Evolutionary conservation across 352 stramenopile species (phyloP), one percentile per base, ranked within the genome.

Genomic region (Phytophthora aleatoria): DNA sequence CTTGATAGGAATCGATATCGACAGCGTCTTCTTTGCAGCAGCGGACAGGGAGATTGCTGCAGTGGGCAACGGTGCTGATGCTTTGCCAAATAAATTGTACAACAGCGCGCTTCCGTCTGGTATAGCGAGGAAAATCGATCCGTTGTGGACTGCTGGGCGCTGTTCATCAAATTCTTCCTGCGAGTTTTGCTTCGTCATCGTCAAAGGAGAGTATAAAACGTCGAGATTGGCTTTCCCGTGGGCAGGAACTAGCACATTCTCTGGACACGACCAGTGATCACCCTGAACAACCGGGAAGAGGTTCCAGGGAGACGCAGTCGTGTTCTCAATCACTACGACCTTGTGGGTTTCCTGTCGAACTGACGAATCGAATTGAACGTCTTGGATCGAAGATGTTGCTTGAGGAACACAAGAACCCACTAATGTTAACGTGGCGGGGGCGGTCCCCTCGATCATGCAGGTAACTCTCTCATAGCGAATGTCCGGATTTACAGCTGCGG

Each of bases 101-200:
- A 97, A 60, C 9, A 98, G 61, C 1, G 90, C 94, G 44, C 69
- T 91, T 11, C 93, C 93, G 39, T 98, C 91, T 13, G 92, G 93
- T 26, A 98, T 87, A 7, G 93, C 86, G 13, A 98, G 81, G 58
- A 98, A 98, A 31, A 98, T 67, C 1, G 85, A 90, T 16, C 92
- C 92, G 38, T 83, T 63, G 61, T 97, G 91, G 5, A 69, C 56
- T 31, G 79, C 69, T 2, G 77, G 79, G 1, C 81, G 82, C 10
- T 75, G 44, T 0, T 51, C 43, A 16, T 78, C 67, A 12, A 68
- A 45, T 20, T 31, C 51, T 15, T 73, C 69, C 8, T 36, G 39
- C 2, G 58, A 67, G 36, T 60, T 58, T 27, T 82, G 61, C 10
- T 65, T 66, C 6, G 90, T 97, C 91, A 98, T 98, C 30, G 73